Evolutionary conservation across 257 asterid species (phyloP), one percentile per base, ranked within the genome.

Genomic region (Nicotiana benthamiana): DNA sequence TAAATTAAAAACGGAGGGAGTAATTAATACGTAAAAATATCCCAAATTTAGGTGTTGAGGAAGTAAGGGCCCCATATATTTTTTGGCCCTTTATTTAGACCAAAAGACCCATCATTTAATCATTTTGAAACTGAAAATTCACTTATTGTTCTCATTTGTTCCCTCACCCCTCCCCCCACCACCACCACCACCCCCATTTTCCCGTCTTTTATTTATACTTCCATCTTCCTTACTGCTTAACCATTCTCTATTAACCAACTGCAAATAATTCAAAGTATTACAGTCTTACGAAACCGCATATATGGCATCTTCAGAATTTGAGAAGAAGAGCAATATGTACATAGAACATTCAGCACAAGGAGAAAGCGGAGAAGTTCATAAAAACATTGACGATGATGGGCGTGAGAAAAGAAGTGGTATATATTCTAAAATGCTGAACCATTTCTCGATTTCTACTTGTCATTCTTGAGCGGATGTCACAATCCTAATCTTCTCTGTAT

Each of bases 361-460:
- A 61, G 77, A 81, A 27, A 62, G 34, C 20, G 65, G 67, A 76
- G 53, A 64, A n/a, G 53, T 9, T 52, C 52, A 32, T 6, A 76
- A 54, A 52, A 48, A 77, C 36, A 18, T 82, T 32, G 82, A 76
- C 26, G 84, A 76, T 20, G 82, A 82, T 28, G 84, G 81, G 0
- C 79, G 63, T 0, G 62, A 76, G 12, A 82, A 64, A 64, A 32
- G 85, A 64, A 77, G 82, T 16, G 85, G 85, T 82, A n/a, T n/a
- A n/a, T n/a, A 40, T 40, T 40, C 48, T 40, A 40, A 8, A 40
- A 9, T 40, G 48, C 2, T 40, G 48, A 40, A 40, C 3, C 48
- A 40, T 40, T 40, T 27, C 18, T 81, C 6, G 3, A 10, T 65
- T 72, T 68, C 0, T 51, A 0, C 28, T 34, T 54, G 17, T 27